A percentile compares a stretch with the other conserved stretches of the same genome.
These are phyloP conservation scores for Solanum hybrid DNA, from an alignment of 305 asterid species.

Conservation along the genomic window DNA sequence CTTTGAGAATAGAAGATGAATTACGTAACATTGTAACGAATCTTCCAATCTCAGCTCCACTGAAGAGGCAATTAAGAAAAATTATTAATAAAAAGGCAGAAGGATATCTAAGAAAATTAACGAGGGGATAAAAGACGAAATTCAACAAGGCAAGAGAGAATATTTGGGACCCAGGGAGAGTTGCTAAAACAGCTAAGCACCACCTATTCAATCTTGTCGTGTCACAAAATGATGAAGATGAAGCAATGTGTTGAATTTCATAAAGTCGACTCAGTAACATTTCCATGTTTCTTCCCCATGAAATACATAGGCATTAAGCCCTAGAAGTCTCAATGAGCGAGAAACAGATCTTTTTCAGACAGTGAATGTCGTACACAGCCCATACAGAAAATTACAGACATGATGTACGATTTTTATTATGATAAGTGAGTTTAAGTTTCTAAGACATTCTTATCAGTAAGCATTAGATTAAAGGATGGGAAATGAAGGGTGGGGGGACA, in stretches of 20 bases:
- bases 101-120: background rate
- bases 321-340: background rate
- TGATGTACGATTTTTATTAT: background rate
- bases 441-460: background rate
- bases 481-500: background rate
- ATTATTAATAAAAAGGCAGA: background rate
- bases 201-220: background rate
- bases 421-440: background rate
- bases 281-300: background rate
- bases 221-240: background rate
- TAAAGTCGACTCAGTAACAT: background rate
- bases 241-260: background rate
- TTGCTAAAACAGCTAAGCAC: background rate
- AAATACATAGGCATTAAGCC: background rate
- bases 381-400: background rate
- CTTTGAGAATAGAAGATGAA: conserved; percentile 59
- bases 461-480: background rate
- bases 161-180: background rate
- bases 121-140: conserved; percentile 5
- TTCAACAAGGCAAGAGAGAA: background rate
- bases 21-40: conserved; percentile 73
- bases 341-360: background rate
- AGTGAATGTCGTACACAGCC: background rate
- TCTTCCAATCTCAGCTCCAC: conserved; percentile 84
- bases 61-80: conserved; percentile 13